Evolutionary conservation across 179 eudicot genomes (phyloP), one percentile per base, ranked within the genome.

Genomic region (Beta corolliflora): DNA sequence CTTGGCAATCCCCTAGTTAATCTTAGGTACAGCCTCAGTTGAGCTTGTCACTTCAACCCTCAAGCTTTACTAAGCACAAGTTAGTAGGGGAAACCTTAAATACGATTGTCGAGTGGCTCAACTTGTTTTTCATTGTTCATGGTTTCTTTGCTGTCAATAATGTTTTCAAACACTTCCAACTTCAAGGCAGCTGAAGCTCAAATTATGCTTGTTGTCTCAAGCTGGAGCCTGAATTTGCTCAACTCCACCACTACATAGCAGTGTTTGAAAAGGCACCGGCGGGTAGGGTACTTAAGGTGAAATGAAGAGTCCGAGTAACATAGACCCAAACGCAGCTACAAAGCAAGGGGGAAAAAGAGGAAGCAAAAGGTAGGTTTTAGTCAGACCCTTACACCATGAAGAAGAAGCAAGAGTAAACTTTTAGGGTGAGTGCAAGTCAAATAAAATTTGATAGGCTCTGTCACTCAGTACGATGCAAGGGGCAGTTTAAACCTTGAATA

Each of bases 351-450:
- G 8, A 4, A 46, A 1, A 46, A 46, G 50, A 25, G 29, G 29
- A 25, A 25, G 29, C 29, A 5, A 46, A 46, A 46, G 50, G 29
- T 46, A 46, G 5, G 50, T 46, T 4, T 7, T 4, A 4, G 50
- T 46, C 50, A 46, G 2, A 46, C 50, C 50, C 50, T 7, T 46
- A 25, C 52, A 6, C 63, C 48, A 73, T 54, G 63, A 19, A 55
- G 45, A 64, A 78, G 9, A n/a, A 55, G 78, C 54, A 77, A n/a
- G 75, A 81, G 88, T 83, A 71, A 83, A 97, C 97, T 95, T 95
- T 55, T 93, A 14, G 76, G 93, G 93, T 16, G 93, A 84, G 68
- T 95, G 97, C 98, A 95, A 52, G 91, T 87, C 83, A 95, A 73
- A 67, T 25, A 89, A 83, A 82, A 92, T 92, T 83, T 85, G 94